Evolutionary conservation across 2,329 filamentous ascomycete species (phyloP).

Genomic region (Penicillium italicum): DNA sequence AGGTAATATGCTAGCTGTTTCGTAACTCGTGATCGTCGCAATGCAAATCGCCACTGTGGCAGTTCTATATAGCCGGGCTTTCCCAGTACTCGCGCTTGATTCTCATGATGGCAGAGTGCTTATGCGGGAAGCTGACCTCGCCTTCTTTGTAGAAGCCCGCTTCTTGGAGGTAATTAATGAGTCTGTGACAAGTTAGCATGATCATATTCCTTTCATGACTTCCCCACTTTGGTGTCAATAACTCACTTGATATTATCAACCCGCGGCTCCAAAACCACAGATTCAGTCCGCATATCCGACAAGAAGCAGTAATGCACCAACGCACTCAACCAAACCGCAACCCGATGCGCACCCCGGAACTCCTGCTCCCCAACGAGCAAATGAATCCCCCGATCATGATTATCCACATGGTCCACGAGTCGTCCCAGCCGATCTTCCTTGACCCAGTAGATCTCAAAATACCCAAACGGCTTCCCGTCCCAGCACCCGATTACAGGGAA

Average conservation of each 20-base stretch:
- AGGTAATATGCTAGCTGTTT: constrained; percentile 10
- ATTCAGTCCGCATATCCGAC: constrained; percentile 75
- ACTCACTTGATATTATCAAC: constrained; percentile 85
- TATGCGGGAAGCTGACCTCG: constrained; percentile 84
- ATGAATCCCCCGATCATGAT: constrained; percentile 87
- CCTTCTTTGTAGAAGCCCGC: constrained; percentile 82
- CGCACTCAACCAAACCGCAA: constrained; percentile 77
- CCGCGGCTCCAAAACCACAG: constrained; percentile 80
- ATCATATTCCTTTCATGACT: not conserved
- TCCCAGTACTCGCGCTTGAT: constrained; percentile 77
- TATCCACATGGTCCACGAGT: constrained; percentile 62
- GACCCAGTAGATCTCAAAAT: constrained; percentile 98
- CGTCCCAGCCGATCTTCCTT: constrained; percentile 81
- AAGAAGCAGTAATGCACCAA: constrained; percentile 82
- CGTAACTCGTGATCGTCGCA: constrained; percentile 15
- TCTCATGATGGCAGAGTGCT: constrained; percentile 83
- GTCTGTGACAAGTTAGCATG: constrained; percentile 45
- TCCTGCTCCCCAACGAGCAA: constrained; percentile 89
- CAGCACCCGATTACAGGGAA: constrained; percentile 92
- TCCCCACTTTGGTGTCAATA: not conserved
- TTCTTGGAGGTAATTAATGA: constrained; percentile 66
- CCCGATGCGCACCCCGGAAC: constrained; percentile 72
- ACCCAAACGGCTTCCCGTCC: constrained; percentile 93
- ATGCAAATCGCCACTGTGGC: not conserved
- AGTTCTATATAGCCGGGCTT: constrained; percentile 56